phyloP scores from a whole-genome alignment of 139 green algal species.

The Micractinium conductrix region DNA sequence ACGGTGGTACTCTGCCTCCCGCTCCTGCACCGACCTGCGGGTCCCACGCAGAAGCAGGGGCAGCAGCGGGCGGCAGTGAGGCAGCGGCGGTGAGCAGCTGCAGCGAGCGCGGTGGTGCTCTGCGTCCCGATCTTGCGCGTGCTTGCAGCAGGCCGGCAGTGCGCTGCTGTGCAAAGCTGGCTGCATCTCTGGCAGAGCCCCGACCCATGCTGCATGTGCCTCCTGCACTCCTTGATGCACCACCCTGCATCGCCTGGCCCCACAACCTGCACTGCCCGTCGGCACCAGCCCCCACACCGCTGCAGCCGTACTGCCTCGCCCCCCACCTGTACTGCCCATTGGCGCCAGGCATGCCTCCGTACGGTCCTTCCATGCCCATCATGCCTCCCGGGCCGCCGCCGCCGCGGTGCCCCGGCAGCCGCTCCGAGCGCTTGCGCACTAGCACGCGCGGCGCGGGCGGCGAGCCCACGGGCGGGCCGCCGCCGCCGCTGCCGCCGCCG shows the following conservation, averaged over 20 bases:
- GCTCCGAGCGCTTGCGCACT: slow-evolving; percentile 26
- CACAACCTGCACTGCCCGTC: too few species aligned
- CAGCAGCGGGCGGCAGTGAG: neutral
- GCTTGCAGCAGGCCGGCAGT: too few species aligned
- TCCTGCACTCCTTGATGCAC: too few species aligned
- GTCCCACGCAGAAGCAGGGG: neutral
- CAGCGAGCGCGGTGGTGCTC: too few species aligned
- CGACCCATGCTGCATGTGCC: too few species aligned
- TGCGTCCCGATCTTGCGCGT: too few species aligned
- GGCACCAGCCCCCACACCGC: too few species aligned
- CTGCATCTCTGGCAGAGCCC: too few species aligned
- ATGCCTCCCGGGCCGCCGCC: neutral
- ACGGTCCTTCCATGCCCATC: slow-evolving; percentile 3
- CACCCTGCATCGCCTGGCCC: too few species aligned
- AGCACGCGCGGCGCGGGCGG: slow-evolving; percentile 31
- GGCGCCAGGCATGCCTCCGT: neutral
- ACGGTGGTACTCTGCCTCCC: slow-evolving; percentile 48
- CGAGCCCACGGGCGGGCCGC: neutral
- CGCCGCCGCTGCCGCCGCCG: neutral
- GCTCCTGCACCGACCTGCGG: slow-evolving; percentile 41
- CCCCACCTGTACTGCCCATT: slow-evolving; percentile 28
- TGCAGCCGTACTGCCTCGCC: too few species aligned
- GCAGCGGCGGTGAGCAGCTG: neutral
- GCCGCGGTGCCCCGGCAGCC: neutral
- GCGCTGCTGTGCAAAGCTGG: neutral